phyloP scores from a whole-genome alignment of 441 rosid genomes.

The Viola pubescens region DNA sequence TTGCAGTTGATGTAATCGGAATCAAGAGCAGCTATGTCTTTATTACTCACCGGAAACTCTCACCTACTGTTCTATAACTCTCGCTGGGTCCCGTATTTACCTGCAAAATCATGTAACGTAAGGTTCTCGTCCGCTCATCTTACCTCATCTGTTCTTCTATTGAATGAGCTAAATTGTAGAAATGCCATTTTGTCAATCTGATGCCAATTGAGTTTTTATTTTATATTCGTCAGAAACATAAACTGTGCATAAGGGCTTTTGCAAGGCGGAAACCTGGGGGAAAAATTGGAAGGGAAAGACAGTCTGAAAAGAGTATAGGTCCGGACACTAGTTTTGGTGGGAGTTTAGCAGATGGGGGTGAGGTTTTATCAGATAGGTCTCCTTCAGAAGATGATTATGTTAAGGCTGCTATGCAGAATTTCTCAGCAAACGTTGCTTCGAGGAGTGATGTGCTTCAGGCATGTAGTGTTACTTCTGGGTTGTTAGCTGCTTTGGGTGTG shows the following conservation, averaged over 20 bases:
- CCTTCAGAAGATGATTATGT: conserved; percentile 20
- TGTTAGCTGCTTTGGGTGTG: conserved; percentile 56
- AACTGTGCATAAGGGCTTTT: conserved; percentile 23
- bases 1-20: background rate
- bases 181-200: background rate
- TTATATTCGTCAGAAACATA: conserved; percentile 24
- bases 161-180: background rate
- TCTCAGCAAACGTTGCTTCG: conserved; percentile 30
- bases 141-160: background rate
- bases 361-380: conserved; percentile 22
- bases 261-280: conserved; percentile 46
- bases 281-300: conserved; percentile 29
- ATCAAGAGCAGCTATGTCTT: no score
- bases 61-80: no score
- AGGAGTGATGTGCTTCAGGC: conserved; percentile 73
- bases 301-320: conserved; percentile 21
- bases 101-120: conserved; percentile 24
- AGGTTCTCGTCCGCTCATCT: conserved; percentile 14
- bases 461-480: conserved; percentile 61
- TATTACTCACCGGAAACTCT: no score
- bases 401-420: conserved; percentile 20
- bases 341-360: conserved; percentile 21
- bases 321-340: conserved; percentile 12
- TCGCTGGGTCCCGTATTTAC: conserved; percentile 10
- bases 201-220: background rate